Evolutionary conservation across 371 early-diverging fungal species (phyloP).

Genomic region (Coemansia sp.): DNA sequence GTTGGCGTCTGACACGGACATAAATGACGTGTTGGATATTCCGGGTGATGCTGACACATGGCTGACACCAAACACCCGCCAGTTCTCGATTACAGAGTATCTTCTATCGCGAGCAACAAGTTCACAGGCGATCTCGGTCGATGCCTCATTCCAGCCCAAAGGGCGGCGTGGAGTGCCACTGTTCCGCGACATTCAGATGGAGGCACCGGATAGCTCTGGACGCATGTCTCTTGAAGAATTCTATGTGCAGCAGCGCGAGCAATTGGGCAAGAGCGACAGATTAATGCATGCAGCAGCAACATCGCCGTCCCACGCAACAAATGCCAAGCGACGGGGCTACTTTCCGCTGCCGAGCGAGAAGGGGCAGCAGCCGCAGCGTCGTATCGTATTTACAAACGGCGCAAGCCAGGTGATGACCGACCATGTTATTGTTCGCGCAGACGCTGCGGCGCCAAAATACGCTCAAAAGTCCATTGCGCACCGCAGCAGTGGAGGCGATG

Average conservation of each 20-base stretch:
- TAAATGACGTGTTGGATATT: constrained; percentile 2
- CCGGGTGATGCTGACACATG: constrained; percentile 35
- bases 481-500: constrained; percentile 8
- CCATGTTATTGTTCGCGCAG: constrained; percentile 37
- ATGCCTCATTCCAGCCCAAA: constrained; percentile 13
- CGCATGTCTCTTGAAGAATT: constrained; percentile 5
- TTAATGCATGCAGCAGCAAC: background rate
- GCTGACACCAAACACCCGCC: constrained; percentile 38
- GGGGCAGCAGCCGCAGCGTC: constrained; percentile 11
- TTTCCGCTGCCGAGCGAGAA: background rate
- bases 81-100: constrained; percentile 39
- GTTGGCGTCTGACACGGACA: background rate
- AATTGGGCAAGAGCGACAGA: background rate
- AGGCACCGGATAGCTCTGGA: background rate
- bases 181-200: constrained; percentile 21
- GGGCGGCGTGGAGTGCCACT: constrained; percentile 37
- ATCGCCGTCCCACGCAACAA: background rate
- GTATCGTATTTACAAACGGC: constrained; percentile 44
- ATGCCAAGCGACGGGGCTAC: constrained; percentile 26
- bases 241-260: constrained; percentile 5
- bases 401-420: constrained; percentile 46
- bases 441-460: constrained; percentile 7
- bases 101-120: constrained; percentile 24
- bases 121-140: background rate
- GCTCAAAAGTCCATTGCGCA: background rate